These are phyloP conservation scores for Bodo saltans DNA, from an alignment of 78 protist species.

Conservation along the genomic window DNA sequence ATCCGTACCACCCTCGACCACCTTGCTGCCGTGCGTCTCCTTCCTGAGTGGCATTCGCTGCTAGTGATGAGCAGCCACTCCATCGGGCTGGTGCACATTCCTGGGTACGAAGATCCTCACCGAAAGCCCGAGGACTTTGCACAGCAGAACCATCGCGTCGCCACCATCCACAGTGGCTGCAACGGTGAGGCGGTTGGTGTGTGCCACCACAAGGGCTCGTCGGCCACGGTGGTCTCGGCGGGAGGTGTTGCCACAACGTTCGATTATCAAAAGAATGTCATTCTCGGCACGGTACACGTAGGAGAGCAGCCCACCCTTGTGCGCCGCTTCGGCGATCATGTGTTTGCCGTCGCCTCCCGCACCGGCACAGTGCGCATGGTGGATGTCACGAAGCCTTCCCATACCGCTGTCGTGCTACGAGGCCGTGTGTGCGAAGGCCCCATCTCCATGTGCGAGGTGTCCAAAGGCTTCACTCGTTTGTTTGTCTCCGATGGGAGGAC, in stretches of 20 bases:
- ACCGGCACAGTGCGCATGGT: background rate
- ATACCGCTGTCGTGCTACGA: background rate
- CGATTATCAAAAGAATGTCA: background rate
- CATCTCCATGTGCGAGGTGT: too few species aligned
- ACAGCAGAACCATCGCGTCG: background rate
- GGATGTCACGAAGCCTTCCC: background rate
- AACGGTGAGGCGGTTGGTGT: background rate
- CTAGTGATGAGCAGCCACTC: background rate
- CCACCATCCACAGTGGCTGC: background rate
- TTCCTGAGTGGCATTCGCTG: background rate
- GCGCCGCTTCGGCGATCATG: too few species aligned
- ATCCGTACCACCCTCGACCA: background rate
- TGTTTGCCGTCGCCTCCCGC: slow-evolving; percentile 1
- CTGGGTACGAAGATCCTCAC: background rate
- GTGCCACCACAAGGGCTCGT: background rate
- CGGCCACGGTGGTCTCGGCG: background rate
- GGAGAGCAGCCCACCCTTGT: slow-evolving; percentile 1
- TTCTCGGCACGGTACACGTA: background rate
- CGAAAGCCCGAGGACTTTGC: background rate
- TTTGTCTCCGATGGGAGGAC: background rate
- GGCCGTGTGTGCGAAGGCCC: background rate
- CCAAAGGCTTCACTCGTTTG: background rate
- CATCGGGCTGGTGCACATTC: background rate
- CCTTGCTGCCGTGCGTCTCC: background rate
- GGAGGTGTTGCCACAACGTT: background rate